Percentiles rank a stretch among this genome's conserved stretches.
Evolutionary conservation across 106 monocot species (phyloP).

Genomic region (Platanthera guangdongensis): DNA sequence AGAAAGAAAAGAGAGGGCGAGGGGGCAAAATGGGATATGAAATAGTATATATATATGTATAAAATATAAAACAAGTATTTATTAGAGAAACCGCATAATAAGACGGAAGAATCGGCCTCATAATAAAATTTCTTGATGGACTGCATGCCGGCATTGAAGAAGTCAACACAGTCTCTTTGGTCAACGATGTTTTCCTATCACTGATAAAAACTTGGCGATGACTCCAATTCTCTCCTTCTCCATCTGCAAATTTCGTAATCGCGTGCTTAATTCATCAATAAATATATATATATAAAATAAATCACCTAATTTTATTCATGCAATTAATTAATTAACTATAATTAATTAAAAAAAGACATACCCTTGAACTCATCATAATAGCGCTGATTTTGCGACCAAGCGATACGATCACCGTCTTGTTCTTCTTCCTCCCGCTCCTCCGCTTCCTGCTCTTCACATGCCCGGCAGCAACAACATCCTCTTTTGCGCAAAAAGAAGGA

Average conservation of each 20-base stretch:
- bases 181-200: background rate
- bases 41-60: too few relatives aligned
- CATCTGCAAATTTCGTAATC: background rate
- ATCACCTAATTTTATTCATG: too few relatives aligned
- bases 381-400: conserved; percentile 1
- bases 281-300: too few relatives aligned
- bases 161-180: background rate
- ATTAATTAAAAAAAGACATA: background rate
- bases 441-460: background rate
- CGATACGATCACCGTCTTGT: background rate
- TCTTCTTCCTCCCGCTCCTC: background rate
- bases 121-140: too few relatives aligned
- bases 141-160: too few relatives aligned
- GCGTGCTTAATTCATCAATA: too few relatives aligned
- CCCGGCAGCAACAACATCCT: too few relatives aligned
- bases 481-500: background rate
- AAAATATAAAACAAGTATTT: too few relatives aligned
- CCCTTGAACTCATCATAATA: conserved; percentile 8
- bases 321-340: background rate
- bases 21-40: too few relatives aligned
- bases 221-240: conserved; percentile 8
- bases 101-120: too few relatives aligned
- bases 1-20: too few relatives aligned
- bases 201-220: background rate
- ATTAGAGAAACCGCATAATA: too few relatives aligned